A percentile compares a stretch with the other conserved stretches of the same genome.
phyloP scores from a whole-genome alignment of 192 early-diverging fungal species.

The Coemansia sp. region DNA sequence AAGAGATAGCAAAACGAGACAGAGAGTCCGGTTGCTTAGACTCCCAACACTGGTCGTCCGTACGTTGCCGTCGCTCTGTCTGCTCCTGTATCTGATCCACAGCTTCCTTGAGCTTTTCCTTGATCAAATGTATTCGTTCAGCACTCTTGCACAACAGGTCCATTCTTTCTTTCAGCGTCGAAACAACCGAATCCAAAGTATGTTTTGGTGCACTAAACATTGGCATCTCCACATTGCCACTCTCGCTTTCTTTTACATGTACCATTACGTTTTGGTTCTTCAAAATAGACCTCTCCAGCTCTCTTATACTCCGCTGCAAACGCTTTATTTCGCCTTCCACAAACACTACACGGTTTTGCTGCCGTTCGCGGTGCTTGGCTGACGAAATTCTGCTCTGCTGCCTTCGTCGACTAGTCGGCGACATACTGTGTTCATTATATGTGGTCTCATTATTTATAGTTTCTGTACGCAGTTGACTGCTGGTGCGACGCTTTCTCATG shows the following conservation, averaged over 20 bases:
- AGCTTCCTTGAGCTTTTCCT: neutral
- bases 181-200: neutral
- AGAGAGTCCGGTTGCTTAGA: neutral
- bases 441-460: neutral
- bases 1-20: neutral
- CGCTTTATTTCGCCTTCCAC: slow-evolving; percentile 2
- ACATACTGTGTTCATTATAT: slow-evolving; percentile 7
- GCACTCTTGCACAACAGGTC: neutral
- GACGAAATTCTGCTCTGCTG: slow-evolving; percentile 21
- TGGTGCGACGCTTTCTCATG: neutral
- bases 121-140: neutral
- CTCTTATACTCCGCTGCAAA: neutral
- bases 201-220: neutral
- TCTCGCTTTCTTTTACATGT: too few relatives aligned
- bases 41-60: neutral
- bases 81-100: neutral
- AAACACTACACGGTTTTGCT: slow-evolving; percentile 12
- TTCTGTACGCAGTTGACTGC: neutral
- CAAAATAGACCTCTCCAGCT: neutral
- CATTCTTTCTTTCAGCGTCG: neutral
- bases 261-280: neutral
- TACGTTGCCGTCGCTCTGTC: neutral
- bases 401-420: slow-evolving; percentile 12
- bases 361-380: slow-evolving; percentile 17
- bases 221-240: neutral